These are phyloP conservation scores for Nephelium lappaceum DNA, from an alignment of 345 rosid genomes.

Conservation along the genomic window DNA sequence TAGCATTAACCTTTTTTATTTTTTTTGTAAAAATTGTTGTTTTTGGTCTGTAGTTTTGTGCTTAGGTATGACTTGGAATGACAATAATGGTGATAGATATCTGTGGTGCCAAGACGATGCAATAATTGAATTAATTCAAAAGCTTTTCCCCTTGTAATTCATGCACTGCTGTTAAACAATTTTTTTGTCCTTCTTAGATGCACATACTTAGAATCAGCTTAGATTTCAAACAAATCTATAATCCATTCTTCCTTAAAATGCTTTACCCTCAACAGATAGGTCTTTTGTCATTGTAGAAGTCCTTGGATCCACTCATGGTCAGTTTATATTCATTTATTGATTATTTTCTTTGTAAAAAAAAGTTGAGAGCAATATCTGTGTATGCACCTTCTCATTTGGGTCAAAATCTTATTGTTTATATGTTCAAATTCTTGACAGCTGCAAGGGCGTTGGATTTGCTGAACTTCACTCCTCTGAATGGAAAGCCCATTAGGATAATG, in stretches of 20 bases:
- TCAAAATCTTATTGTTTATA: conserved; percentile 1
- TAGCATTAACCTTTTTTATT: background rate
- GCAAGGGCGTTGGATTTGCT: conserved; percentile 80
- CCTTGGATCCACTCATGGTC: background rate
- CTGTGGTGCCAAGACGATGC: background rate
- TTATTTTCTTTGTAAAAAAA: background rate
- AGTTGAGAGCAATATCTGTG: background rate
- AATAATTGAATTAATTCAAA: background rate
- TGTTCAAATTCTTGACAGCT: conserved; percentile 47
- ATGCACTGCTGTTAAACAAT: background rate
- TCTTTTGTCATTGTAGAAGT: background rate
- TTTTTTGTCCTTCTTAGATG: background rate
- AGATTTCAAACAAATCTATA: background rate
- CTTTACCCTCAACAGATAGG: background rate
- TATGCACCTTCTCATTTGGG: background rate
- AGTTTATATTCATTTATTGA: background rate
- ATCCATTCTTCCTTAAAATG: background rate
- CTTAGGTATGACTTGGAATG: background rate
- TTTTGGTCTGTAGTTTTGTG: background rate
- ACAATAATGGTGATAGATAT: background rate
- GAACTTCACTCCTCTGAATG: conserved; percentile 78
- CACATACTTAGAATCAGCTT: background rate
- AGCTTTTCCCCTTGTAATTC: background rate
- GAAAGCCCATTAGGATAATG: conserved; percentile 79
- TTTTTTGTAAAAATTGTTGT: background rate